phyloP scores from a whole-genome alignment of 2,329 filamentous ascomycete species.

The Cordyceps pruinosa region DNA sequence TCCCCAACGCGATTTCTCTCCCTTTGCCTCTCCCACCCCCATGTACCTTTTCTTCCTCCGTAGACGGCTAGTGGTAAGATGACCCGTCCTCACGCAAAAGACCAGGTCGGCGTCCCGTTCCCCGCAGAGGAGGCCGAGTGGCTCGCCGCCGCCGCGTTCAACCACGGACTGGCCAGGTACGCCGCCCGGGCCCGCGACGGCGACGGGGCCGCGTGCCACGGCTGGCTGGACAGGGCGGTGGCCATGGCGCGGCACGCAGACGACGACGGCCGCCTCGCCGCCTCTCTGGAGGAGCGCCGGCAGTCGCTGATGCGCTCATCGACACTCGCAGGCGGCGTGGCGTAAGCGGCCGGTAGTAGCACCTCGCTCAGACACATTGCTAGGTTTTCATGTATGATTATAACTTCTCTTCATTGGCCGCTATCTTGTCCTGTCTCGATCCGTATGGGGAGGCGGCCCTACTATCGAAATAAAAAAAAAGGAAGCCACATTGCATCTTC shows the following conservation, averaged over 20 bases:
- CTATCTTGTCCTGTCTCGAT: background rate
- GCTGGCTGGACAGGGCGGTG: constrained; percentile 59
- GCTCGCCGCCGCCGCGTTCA: constrained; percentile 64
- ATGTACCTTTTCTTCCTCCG: background rate
- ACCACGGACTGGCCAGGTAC: constrained; percentile 63
- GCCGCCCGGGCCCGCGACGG: constrained; percentile 30
- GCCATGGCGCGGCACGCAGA: constrained; percentile 51
- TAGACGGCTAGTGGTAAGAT: too few species aligned
- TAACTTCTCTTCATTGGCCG: background rate
- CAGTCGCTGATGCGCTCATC: constrained; percentile 28
- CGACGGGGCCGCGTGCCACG: constrained; percentile 47
- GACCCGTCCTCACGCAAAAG: too few species aligned
- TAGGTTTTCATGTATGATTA: too few species aligned
- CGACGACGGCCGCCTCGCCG: constrained; percentile 44
- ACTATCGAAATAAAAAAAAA: background rate
- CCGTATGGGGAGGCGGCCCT: too few species aligned
- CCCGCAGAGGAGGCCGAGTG: constrained; percentile 66
- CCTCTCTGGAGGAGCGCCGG: constrained; percentile 38
- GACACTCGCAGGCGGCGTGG: too few species aligned
- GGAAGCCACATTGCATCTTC: background rate
- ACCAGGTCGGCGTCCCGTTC: constrained; percentile 42
- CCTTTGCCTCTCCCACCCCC: background rate
- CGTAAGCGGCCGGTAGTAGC: too few species aligned
- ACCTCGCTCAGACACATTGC: too few species aligned
- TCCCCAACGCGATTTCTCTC: background rate